These are phyloP conservation scores for Tulasnella sp. DNA, from an alignment of 768 basidiomycete genomes.

Conservation along the genomic window DNA sequence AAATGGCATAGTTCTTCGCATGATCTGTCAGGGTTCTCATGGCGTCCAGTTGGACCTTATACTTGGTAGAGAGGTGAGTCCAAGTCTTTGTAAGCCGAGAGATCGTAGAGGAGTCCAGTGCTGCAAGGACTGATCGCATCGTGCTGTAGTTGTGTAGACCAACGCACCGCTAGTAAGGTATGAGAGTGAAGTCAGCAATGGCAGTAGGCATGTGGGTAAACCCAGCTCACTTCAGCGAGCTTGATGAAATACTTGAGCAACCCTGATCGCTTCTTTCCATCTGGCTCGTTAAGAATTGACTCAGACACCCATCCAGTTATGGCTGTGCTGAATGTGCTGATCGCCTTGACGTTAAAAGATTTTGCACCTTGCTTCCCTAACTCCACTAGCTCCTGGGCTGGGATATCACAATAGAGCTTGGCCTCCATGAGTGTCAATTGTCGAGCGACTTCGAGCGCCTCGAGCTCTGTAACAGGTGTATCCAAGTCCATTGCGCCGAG, in stretches of 20 bases:
- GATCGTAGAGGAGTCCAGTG: conserved; percentile 92
- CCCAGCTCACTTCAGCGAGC: conserved; percentile 64
- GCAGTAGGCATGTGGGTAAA: neutral
- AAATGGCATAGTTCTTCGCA: conserved; percentile 81
- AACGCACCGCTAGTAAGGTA: conserved; percentile 58
- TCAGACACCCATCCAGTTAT: conserved; percentile 97
- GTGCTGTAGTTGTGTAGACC: conserved; percentile 83
- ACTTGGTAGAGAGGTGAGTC: conserved; percentile 81
- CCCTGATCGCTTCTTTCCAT: conserved; percentile 69
- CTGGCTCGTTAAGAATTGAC: conserved; percentile 80
- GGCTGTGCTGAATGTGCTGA: conserved; percentile 79
- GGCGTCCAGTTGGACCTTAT: conserved; percentile 63
- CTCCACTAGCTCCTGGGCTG: conserved; percentile 81
- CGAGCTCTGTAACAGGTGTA: conserved; percentile 70
- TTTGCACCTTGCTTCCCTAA: conserved; percentile 60
- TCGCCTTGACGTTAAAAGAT: conserved; percentile 66
- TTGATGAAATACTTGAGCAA: conserved; percentile 91
- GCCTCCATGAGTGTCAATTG: conserved; percentile 94
- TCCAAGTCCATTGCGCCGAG: conserved; percentile 30
- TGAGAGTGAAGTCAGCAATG: neutral
- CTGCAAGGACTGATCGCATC: conserved; percentile 83
- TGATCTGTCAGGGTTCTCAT: conserved; percentile 85
- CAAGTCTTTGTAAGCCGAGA: conserved; percentile 87
- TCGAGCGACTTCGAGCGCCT: conserved; percentile 80
- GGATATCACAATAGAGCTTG: conserved; percentile 73